These are phyloP conservation scores for Aphanomyces stellatus DNA, from an alignment of 352 stramenopile species.

Conservation along the genomic window DNA sequence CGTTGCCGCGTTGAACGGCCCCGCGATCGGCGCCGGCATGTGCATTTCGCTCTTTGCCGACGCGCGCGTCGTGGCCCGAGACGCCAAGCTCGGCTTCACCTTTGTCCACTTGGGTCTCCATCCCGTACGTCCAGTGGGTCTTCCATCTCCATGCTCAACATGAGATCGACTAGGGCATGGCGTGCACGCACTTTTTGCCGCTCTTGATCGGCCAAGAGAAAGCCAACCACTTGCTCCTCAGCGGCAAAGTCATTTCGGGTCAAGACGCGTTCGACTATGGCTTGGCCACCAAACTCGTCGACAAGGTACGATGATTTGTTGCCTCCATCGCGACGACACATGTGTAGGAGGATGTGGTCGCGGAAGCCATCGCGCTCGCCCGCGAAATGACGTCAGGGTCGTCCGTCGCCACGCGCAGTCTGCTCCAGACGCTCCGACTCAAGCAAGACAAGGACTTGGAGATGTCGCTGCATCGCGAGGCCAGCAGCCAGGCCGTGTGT, in stretches of 20 bases:
- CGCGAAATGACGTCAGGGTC: conserved; percentile 46
- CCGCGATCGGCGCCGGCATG: conserved; percentile 60
- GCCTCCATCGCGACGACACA: not conserved
- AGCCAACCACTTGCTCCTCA: conserved; percentile 67
- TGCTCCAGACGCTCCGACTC: conserved; percentile 55
- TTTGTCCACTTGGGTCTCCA: conserved; percentile 83
- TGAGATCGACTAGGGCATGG: conserved; percentile 53
- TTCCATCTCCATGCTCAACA: no score
- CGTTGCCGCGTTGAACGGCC: conserved; percentile 80
- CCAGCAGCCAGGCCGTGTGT: conserved; percentile 69
- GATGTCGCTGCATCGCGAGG: conserved; percentile 53
- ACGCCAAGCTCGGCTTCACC: conserved; percentile 79
- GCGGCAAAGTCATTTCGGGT: conserved; percentile 64
- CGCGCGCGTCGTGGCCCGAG: conserved; percentile 49
- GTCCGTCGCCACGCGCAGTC: conserved; percentile 54
- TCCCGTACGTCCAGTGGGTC: conserved; percentile 26
- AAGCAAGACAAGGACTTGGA: conserved; percentile 60
- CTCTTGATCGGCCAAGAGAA: conserved; percentile 45
- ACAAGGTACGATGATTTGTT: conserved; percentile 17
- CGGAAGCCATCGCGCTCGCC: conserved; percentile 45
- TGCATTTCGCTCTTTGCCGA: conserved; percentile 83
- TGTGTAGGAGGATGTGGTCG: conserved; percentile 32
- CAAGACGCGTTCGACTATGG: conserved; percentile 39
- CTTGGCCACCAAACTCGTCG: conserved; percentile 42
- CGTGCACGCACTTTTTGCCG: conserved; percentile 69